Evolutionary conservation across 2,329 filamentous ascomycete species (phyloP).

Genomic region (Fusarium sp.): DNA sequence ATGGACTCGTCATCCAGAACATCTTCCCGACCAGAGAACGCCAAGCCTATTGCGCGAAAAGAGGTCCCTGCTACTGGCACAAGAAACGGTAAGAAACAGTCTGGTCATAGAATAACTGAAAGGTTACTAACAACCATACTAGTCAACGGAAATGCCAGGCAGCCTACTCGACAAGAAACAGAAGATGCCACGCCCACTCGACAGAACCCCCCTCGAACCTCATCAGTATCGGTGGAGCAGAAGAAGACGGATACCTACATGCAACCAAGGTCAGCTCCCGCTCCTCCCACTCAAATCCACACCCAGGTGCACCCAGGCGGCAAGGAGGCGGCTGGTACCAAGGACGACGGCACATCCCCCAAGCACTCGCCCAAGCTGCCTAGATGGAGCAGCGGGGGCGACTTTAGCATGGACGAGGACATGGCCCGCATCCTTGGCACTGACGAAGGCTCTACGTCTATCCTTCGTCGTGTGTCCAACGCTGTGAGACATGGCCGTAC

Average conservation of each 20-base stretch:
- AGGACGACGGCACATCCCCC: constrained; percentile 51
- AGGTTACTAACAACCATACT: constrained; percentile 19
- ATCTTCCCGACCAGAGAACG: constrained; percentile 51
- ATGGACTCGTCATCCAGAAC: constrained; percentile 53
- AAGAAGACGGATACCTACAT: constrained; percentile 59
- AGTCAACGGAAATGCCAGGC: constrained; percentile 44
- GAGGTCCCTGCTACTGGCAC: constrained; percentile 60
- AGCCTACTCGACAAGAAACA: constrained; percentile 35
- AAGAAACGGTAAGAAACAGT: constrained; percentile 54
- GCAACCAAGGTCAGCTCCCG: constrained; percentile 64
- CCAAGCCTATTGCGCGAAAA: constrained; percentile 68
- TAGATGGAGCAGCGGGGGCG: constrained; percentile 79
- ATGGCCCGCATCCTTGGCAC: constrained; percentile 86
- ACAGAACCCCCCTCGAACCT: constrained; percentile 36
- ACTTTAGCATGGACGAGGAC: constrained; percentile 95
- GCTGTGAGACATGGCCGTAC: constrained; percentile 92
- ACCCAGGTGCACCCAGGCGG: constrained; percentile 46
- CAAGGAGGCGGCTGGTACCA: constrained; percentile 59
- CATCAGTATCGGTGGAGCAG: constrained; percentile 30
- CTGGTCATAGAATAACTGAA: neutral
- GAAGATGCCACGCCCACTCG: constrained; percentile 39
- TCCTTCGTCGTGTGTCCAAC: constrained; percentile 89
- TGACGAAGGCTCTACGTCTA: constrained; percentile 78
- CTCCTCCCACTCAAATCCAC: constrained; percentile 52
- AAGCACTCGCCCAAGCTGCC: constrained; percentile 72